Base-by-base conservation (phyloP, 1,139 yeast genomes). In the Tardiomyces digboiensis region DNA sequence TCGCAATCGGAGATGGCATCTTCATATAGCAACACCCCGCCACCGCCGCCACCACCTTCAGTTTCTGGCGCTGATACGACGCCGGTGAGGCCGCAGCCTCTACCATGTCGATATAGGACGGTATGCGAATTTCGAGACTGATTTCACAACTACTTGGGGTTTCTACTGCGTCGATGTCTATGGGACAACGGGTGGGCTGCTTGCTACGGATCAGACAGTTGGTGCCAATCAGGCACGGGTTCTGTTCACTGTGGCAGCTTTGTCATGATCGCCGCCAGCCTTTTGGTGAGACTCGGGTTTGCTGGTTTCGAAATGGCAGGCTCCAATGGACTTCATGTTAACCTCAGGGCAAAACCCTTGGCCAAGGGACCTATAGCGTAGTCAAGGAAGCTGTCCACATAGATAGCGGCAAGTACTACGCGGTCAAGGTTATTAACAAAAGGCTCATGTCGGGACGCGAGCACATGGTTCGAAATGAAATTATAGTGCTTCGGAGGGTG, bases 381-480 rank as follows among this genome's bases (percentile, higher is more conserved):
- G 71, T 67, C 39, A 60, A 61, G 47, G 72, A 66, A 52, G 69
- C 68, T 13, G 56, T 26, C 21, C 72, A 68, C 50, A 56, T 64
- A 14, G 64, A 62, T 38, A 62, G 69, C 2, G 66, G 67, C 40
- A 60, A 60, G 43, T 54, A 53, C 46, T 69, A 63, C 49, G 73
- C 73, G 10, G 70, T 70, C 39, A 69, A 69, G 49, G 62, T 69
- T 44, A 68, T 69, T 52, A 65, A 62, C 57, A 69, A 69, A 50
- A 52, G 63, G 38, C 58, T 68, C 37, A 68, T 69, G 72, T 60
- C 65, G 21, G 72, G 73, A 19, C 60, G 73, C 16, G 74, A 69
- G 50, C 70, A 67, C 45, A 61, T 69, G 60, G 73, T 79, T 26
- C 74, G 75, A 44, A 76, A 75, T 53, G 85, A 79, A 59, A 75